Percentiles rank a stretch among this genome's conserved stretches.
These are phyloP conservation scores for Macadamia tetraphylla DNA, from an alignment of 164 flowering plant species.

Conservation along the genomic window DNA sequence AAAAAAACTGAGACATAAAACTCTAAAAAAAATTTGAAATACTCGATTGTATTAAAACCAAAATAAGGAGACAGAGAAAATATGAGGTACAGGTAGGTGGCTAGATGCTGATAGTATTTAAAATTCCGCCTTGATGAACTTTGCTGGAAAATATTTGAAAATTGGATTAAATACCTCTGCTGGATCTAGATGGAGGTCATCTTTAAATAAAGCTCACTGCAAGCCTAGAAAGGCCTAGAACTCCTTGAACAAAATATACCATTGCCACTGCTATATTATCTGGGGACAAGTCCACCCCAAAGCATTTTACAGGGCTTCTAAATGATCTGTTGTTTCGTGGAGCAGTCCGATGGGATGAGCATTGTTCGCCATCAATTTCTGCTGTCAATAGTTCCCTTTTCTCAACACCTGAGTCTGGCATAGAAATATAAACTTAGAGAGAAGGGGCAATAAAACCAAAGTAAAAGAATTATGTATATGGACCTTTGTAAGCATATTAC, in stretches of 20 bases:
- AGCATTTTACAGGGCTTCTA: slow-evolving; percentile 30
- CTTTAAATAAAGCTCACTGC: slow-evolving; percentile 94
- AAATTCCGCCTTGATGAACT: neutral
- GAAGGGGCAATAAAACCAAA: neutral
- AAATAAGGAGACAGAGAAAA: too few relatives aligned
- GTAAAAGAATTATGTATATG: neutral
- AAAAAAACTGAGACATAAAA: too few relatives aligned
- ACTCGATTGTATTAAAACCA: too few relatives aligned
- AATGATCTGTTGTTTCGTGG: slow-evolving; percentile 25
- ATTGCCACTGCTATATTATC: slow-evolving; percentile 94
- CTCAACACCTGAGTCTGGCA: slow-evolving; percentile 33
- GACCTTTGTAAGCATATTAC: neutral
- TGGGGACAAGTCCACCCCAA: slow-evolving; percentile 90
- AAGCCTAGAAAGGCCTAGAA: slow-evolving; percentile 93
- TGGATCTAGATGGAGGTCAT: slow-evolving; percentile 95
- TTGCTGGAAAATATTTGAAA: neutral
- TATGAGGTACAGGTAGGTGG: too few relatives aligned
- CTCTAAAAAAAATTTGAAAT: too few relatives aligned
- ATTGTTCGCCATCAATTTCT: slow-evolving; percentile 29
- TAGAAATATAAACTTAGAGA: slow-evolving; percentile 1
- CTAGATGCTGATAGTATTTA: neutral
- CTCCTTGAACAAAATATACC: slow-evolving; percentile 99
- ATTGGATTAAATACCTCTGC: slow-evolving; percentile 63
- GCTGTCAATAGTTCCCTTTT: slow-evolving; percentile 32
- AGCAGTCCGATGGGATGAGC: slow-evolving; percentile 23